Evolutionary conservation across 176 grass and related monocot genomes (phyloP), one percentile per base, ranked within the genome.

Genomic region (Alopecurus myosuroides): DNA sequence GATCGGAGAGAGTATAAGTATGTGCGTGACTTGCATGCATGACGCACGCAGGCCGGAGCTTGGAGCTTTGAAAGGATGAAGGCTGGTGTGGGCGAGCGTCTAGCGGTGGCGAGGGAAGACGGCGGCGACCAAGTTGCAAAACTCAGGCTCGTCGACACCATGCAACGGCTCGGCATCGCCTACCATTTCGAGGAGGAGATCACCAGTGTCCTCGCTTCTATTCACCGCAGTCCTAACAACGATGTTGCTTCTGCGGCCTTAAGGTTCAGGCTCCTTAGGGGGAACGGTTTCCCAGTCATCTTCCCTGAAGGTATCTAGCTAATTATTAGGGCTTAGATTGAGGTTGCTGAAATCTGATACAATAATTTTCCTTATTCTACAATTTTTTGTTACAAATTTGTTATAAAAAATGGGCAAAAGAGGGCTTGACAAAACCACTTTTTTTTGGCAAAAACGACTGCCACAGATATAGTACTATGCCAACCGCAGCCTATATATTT

Each of bases 141-240:
- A 40, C 86, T 91, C 65, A 25, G 39, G 42, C 74, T 84, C 30
- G 70, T 91, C 7, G 88, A 94, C 17, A 84, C 67, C 0, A 15
- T 89, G 60, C 89, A 91, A 80, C 86, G 86, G 57, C 92, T 94
- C 0, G 86, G 86, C 19, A 20, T 91, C 19, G 82, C 89, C 4
- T 86, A 88, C 78, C 92, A 86, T 37, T 94, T 94, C 1, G 75
- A 88, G 3, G 28, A 70, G 10, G 86, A 91, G 44, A 89, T 94
- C 40, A 23, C 15, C 23, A 13, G 19, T 25, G 44, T 81, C 18
- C 82, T 88, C 34, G 56, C 15, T 6, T 81, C 86, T 4, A 18
- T 85, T 13, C 66, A 76, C 29, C 28, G 0, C 1, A 31, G 58
- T n/a, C n/a, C n/a, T n/a, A n/a, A n/a, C n/a, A n/a, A n/a, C n/a